Conservation (phyloP, 129 eudicot genomes). For the Oenanthe sinensis region DNA sequence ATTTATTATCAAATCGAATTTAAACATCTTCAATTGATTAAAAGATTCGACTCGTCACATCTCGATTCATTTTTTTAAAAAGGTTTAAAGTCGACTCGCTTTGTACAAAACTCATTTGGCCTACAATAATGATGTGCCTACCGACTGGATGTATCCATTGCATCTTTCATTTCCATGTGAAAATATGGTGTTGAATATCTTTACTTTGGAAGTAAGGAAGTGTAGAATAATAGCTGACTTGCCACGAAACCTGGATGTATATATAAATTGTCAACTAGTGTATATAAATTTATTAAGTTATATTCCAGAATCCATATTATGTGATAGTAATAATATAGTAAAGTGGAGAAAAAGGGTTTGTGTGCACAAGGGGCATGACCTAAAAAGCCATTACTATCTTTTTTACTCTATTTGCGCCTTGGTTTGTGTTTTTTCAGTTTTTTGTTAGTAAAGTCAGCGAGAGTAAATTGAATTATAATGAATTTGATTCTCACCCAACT, state of each 20-base stretch:
- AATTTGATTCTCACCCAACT: too few species aligned
- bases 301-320: neutral
- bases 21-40: too few species aligned
- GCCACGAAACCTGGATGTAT: neutral
- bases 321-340: neutral
- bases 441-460: neutral
- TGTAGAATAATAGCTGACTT: neutral
- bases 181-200: neutral
- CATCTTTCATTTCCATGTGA: neutral
- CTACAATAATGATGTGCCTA: too few species aligned
- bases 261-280: neutral
- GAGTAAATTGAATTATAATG: neutral
- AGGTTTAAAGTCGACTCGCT: too few species aligned
- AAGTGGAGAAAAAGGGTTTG: neutral
- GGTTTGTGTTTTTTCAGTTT: neutral
- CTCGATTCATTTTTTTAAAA: too few species aligned
- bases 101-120: too few species aligned
- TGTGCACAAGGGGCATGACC: neutral
- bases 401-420: neutral
- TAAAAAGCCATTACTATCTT: too few species aligned
- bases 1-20: too few species aligned
- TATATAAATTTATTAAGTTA: neutral
- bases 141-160: neutral
- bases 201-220: neutral
- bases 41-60: too few species aligned